Base-by-base conservation (phyloP, 352 stramenopile species). In the Globisporangium mamillatum region DNA sequence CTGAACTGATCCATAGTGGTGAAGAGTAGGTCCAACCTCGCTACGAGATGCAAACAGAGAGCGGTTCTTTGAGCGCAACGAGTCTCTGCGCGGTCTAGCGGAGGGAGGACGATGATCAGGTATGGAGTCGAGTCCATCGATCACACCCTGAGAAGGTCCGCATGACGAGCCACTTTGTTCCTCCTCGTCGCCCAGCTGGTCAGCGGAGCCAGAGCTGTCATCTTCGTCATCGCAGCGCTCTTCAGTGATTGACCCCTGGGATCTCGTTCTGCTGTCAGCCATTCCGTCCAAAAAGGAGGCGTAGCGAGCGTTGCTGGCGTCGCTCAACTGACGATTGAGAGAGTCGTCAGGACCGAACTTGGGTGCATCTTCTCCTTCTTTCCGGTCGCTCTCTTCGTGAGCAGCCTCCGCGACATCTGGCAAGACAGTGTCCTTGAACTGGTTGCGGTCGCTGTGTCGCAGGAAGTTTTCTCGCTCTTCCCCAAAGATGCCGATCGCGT, bases 401-500 rank as follows among this genome's bases (percentile, higher is more conserved):
- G 34, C 3, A 6, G 27, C 2, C 29, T 71, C 66, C 10, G 34
- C 22, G 18, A 67, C 46, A 16, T 67, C 60, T 7, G 36, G 38
- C 8, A 71, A 29, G 9, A 44, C 54, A 7, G 44, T 12, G 24
- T 67, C 66, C 29, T 71, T 66, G 52, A 62, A 71, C 2, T 18
- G 2, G 24, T 6, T 24, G 22, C 44, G 38, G 6, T 50, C 74
- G 22, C 69, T 72, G 1, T 81, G 64, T 2, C 79, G 69, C 14
- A 80, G 60, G 22, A 92, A 77, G 6, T 68, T 66, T 25, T 87
- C 71, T 24, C 71, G 60, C 66, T 91, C 81, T 34, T 71, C 56
- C 7, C 63, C 38, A 16, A 81, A 91, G 14, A 91, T 82, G 9
- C 82, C 75, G 55, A 93, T 89, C 16, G 72, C 69, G 6, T 89